phyloP scores from a whole-genome alignment of 352 stramenopile genomes.

The Globisporangium rhizosaccharum region DNA sequence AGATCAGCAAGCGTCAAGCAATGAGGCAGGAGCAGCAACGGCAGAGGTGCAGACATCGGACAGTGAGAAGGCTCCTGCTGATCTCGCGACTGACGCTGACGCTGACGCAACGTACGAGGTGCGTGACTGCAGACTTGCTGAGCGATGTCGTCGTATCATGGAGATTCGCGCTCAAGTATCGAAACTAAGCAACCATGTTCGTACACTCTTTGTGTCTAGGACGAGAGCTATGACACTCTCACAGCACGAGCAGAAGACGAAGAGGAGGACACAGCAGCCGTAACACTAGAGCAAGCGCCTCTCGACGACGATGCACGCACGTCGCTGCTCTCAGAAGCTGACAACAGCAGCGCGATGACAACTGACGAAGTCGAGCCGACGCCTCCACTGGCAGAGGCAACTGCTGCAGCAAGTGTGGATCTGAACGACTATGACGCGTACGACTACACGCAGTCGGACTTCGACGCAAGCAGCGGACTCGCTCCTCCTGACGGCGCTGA shows the following conservation, averaged over 20 bases:
- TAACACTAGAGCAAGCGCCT: not conserved
- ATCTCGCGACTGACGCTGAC: not conserved
- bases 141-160: not conserved
- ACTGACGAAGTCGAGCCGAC: not conserved
- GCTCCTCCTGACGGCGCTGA: constrained; percentile 13
- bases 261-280: not conserved
- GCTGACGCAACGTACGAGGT: not conserved
- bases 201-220: not conserved
- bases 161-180: not conserved
- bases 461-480: constrained; percentile 20
- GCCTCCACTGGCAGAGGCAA: not conserved
- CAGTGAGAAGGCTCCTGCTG: not conserved
- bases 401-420: not conserved
- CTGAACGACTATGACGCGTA: constrained; percentile 20
- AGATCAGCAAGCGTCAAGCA: no score
- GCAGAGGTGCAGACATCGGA: no score
- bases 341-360: no score
- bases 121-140: no score
- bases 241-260: not conserved
- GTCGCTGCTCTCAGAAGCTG: no score
- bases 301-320: not conserved
- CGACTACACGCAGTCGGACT: constrained; percentile 16
- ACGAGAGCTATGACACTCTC: not conserved
- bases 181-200: no score
- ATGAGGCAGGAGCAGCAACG: no score